Evolutionary conservation across 805 yeast species (phyloP), one percentile per base, ranked within the genome.

Genomic region (Hanseniaspora singularis): DNA sequence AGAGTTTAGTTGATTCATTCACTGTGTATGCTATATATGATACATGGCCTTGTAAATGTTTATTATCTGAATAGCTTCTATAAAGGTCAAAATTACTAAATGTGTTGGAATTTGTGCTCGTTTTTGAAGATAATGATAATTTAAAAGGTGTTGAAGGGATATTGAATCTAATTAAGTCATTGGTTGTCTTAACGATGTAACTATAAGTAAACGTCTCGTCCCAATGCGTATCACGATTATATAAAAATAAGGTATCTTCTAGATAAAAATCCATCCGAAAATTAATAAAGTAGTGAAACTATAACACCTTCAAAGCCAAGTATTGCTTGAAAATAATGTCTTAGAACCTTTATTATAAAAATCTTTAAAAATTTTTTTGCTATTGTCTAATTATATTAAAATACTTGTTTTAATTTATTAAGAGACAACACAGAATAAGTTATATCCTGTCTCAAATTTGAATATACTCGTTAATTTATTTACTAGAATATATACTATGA

Each of bases 151-250:
- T 26, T 6, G 46, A 20, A 10, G 44, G 42, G 3, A 33, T 31
- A 23, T 31, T 41, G 32, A 48, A 48, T 34, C 61, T 59, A 41
- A 48, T 16, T 6, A 49, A 30, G 12, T 33, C 38, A 28, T 43
- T 41, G n/a, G 46, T 34, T 3, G 41, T 36, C n/a, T 40, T 49
- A 9, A 41, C 34, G 9, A 41, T 42, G 22, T 44, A 43, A n/a
- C 27, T 36, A 23, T 49, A 49, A 2, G 45, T 43, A 9, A 40
- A 36, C 7, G 37, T 23, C 22, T 49, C 51, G 26, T 33, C 37
- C 49, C 49, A 49, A 2, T 46, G 20, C n/a, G 49, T 49, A 19
- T 46, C 45, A n/a, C 33, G 27, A 10, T 33, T 37, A 14, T 31
- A 46, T 16, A 30, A 4, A 28, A 33, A 27, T 16, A 39, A 24